A percentile compares a stretch with the other conserved stretches of the same genome.
These are phyloP conservation scores for Pyrenophora tritici-repentis DNA, from an alignment of 2,329 filamentous ascomycete genomes.

Conservation along the genomic window DNA sequence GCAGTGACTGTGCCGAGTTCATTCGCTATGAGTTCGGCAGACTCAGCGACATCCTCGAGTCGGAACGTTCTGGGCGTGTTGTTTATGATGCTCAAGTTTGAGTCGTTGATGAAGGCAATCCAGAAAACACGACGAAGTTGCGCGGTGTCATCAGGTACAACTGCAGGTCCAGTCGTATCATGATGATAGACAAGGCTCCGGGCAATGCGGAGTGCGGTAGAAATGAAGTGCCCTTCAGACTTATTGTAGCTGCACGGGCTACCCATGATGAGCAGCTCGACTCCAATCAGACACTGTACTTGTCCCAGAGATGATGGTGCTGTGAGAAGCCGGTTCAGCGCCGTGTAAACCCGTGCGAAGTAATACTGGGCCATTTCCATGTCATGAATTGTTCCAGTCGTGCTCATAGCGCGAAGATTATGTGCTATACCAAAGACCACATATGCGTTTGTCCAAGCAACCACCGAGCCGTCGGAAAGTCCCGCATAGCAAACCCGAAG, in stretches of 20 bases:
- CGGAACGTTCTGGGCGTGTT: slow-evolving; percentile 26
- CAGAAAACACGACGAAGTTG: slow-evolving; percentile 32
- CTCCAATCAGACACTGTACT: slow-evolving; percentile 31
- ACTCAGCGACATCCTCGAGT: slow-evolving; percentile 23
- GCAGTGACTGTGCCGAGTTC: slow-evolving; percentile 23
- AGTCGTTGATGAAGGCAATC: slow-evolving; percentile 30
- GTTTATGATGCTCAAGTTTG: slow-evolving; percentile 21
- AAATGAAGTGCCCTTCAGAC: slow-evolving; percentile 23
- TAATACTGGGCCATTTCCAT: slow-evolving; percentile 31
- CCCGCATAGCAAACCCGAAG: slow-evolving; percentile 32
- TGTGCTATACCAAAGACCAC: slow-evolving; percentile 35
- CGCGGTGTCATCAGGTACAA: slow-evolving; percentile 14
- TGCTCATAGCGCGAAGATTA: slow-evolving; percentile 29
- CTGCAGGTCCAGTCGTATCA: neutral
- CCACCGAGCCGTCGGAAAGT: slow-evolving; percentile 23
- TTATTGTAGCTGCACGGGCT: slow-evolving; percentile 13
- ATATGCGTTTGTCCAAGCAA: slow-evolving; percentile 33
- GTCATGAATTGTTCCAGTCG: slow-evolving; percentile 23
- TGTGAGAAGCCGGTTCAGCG: slow-evolving; percentile 21
- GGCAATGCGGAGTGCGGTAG: slow-evolving; percentile 29
- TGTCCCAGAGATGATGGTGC: slow-evolving; percentile 23
- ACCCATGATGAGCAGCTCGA: slow-evolving; percentile 23
- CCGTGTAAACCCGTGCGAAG: slow-evolving; percentile 18
- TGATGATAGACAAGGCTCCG: slow-evolving; percentile 26
- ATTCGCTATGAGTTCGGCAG: slow-evolving; percentile 16